Evolutionary conservation across 768 basidiomycete species (phyloP).

Genomic region (Trametes cinnabarina): DNA sequence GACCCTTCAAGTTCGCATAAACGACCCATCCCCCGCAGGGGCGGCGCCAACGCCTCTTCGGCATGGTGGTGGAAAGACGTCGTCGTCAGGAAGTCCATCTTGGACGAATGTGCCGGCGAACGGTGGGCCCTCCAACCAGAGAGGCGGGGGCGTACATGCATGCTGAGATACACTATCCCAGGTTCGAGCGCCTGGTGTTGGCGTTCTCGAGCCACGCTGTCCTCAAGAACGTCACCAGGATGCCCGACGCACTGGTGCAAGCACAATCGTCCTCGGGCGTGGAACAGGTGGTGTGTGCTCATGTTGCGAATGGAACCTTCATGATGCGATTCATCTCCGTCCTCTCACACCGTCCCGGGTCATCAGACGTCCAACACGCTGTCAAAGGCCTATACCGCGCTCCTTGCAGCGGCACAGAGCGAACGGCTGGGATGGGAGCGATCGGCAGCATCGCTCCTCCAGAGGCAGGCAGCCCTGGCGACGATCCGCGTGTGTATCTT

Average conservation of each 20-base stretch:
- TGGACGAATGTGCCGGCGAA: conserved; percentile 55
- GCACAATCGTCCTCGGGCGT: neutral
- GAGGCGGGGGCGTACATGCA: neutral
- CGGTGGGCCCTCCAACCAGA: conserved; percentile 32
- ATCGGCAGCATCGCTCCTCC: conserved; percentile 34
- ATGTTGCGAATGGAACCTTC: neutral
- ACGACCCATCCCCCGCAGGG: too few relatives aligned
- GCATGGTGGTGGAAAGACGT: conserved; percentile 60
- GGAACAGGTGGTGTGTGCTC: conserved; percentile 8
- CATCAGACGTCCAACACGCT: conserved; percentile 29
- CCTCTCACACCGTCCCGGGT: neutral
- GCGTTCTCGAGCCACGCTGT: conserved; percentile 53
- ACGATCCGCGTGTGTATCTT: conserved; percentile 23
- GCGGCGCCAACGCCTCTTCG: neutral
- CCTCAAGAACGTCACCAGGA: conserved; percentile 31
- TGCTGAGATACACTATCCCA: conserved; percentile 24
- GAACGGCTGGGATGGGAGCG: conserved; percentile 38
- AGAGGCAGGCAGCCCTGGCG: conserved; percentile 34
- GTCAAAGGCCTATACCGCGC: conserved; percentile 34
- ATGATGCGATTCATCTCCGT: conserved; percentile 16
- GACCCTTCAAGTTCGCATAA: conserved; percentile 19
- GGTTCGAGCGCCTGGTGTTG: conserved; percentile 51
- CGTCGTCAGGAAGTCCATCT: conserved; percentile 50
- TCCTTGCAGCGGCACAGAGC: conserved; percentile 33
- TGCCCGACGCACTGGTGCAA: conserved; percentile 9